Evolutionary conservation across 495 filamentous ascomycete genomes (phyloP), one percentile per base, ranked within the genome.

Genomic region (Hypoxylon trugodes): DNA sequence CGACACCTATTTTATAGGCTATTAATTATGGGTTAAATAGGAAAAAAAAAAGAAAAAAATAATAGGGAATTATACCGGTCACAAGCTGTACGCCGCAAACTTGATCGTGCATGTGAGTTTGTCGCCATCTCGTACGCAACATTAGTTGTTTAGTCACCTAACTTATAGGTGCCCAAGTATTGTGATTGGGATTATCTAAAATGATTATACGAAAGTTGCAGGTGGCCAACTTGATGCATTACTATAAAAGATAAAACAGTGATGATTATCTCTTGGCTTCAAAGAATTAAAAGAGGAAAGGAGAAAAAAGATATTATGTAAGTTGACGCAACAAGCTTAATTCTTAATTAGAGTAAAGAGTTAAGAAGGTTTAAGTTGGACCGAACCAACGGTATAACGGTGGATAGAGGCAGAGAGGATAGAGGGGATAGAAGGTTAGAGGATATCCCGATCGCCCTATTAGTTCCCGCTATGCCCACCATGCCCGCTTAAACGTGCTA

Each of bases 11-110:
- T 13, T 42, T 5, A 51, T 42, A 8, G 15, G 8, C 22, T 36
- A 32, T 47, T 40, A 46, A 51, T 38, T 25, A 61, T 10, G 40
- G 10, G 15, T 43, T 22, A 28, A 2, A 12, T 43, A 24, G 3
- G 33, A 26, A 19, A 15, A 13, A 25, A 10, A 12, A 49, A 5
- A 19, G 10, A 15, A 9, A 30, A 2, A 12, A 12, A 45, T 45
- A 21, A 25, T 46, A 9, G 18, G 24, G 47, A n/a, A 5, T 24
- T 61, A 42, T 66, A 66, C 63, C 63, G 43, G 25, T 66, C 57
- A 56, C 63, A 66, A 8, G 63, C 63, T 1, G 63, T 66, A 5
- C 63, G 63, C 38, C 57, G 57, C 26, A 66, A 19, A 35, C 63
- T 61, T 9, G 63, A 66, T 41, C 63, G 56, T 3, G 51, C 8